Conservation (phyloP, 805 yeast species). For the Saccharomycopsis oosterbeekiorum region DNA sequence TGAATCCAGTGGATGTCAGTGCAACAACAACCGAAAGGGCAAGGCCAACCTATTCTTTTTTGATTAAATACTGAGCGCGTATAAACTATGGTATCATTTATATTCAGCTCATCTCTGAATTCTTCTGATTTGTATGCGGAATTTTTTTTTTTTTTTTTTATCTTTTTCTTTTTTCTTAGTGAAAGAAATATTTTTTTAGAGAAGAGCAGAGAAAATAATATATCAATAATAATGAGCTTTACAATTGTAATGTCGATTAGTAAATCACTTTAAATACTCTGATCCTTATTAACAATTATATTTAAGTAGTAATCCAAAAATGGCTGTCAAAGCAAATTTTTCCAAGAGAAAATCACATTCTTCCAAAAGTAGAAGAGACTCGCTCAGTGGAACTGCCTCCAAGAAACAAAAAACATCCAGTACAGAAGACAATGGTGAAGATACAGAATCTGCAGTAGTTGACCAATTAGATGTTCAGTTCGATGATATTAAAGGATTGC, state of each 20-base stretch:
- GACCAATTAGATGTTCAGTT: background rate
- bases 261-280: too few relatives aligned
- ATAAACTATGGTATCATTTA: too few relatives aligned
- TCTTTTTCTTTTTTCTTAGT: background rate
- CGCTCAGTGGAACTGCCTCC: background rate
- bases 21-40: too few relatives aligned
- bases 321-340: background rate
- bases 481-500: background rate
- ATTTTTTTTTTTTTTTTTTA: background rate
- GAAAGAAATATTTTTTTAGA: background rate
- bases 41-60: background rate
- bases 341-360: constrained; percentile 9
- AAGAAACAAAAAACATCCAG: background rate
- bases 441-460: background rate
- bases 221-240: background rate
- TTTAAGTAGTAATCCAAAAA: background rate
- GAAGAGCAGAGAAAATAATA: background rate
- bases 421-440: background rate
- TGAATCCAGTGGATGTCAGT: too few relatives aligned
- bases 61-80: too few relatives aligned
- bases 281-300: background rate
- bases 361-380: background rate
- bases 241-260: too few relatives aligned
- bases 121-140: background rate
- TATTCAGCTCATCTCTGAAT: background rate